Evolutionary conservation across 306 rosid genomes (phyloP), one percentile per base, ranked within the genome.

Genomic region (Crotalaria pallida): DNA sequence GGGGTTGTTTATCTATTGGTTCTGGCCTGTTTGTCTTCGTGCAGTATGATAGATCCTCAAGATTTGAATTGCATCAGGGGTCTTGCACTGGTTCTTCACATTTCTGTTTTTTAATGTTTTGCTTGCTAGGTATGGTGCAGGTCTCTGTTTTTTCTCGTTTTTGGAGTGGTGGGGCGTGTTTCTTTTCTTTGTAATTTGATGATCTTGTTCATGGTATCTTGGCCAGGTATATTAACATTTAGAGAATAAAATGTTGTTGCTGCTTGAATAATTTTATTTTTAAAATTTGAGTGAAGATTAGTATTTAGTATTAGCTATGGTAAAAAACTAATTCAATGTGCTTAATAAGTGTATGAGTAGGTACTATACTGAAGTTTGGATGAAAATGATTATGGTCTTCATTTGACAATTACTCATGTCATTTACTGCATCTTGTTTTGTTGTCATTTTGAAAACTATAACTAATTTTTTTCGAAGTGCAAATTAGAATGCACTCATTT

Each of bases 121-220:
- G n/a, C n/a, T n/a, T n/a, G n/a, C n/a, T n/a, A n/a, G n/a, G n/a
- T n/a, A n/a, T n/a, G n/a, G n/a, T n/a, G n/a, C n/a, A n/a, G n/a
- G n/a, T n/a, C n/a, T n/a, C n/a, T n/a, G n/a, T n/a, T n/a, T n/a
- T n/a, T n/a, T n/a, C n/a, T n/a, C n/a, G n/a, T n/a, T n/a, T n/a
- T n/a, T n/a, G n/a, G n/a, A n/a, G n/a, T n/a, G n/a, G n/a, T n/a
- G n/a, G n/a, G n/a, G n/a, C n/a, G n/a, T n/a, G n/a, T n/a, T n/a
- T n/a, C n/a, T n/a, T n/a, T n/a, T n/a, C n/a, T n/a, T n/a, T n/a
- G n/a, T n/a, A n/a, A n/a, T n/a, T n/a, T n/a, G n/a, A n/a, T n/a
- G n/a, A n/a, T 68, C 97, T 93, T 77, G 97, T 93, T 78, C 98
- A 93, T 69, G 98, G 98, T 71, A 90, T 90, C 70, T 68, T 88